Base-by-base conservation (phyloP, 768 basidiomycete species). In the Kwoniella bestiolae region DNA sequence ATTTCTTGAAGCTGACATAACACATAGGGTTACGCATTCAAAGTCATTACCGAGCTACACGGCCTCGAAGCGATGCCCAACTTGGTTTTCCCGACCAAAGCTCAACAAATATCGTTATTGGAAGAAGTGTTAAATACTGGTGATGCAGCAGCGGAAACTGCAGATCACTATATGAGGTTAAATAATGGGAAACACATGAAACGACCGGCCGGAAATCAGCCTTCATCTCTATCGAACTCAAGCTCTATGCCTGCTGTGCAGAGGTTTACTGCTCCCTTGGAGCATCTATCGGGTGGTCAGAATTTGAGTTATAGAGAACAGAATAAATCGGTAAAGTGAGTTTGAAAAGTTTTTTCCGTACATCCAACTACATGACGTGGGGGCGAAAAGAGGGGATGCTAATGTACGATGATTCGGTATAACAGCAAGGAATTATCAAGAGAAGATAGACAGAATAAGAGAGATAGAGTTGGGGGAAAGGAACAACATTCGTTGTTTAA, bases 11-110 rank as follows among this genome's bases (percentile, higher is more conserved):
- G 31, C 60, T 59, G 51, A 65, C 53, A 58, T 49, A 56, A 9
- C 18, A 5, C 14, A 3, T 57, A 76, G 73, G 95, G 96, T 2
- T 99, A 99, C 82, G 91, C 95, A 5, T 99, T 99, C 87, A 98
- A 98, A 82, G 95, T 99, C 58, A 98, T 99, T 82, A 98, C 96
- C 2, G 91, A 94, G 73, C 87, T 99, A 18, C 94, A 98, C 68
- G 96, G 96, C 8, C 84, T 98, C 28, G 90, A 95, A 63, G 84
- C 86, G 46, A 85, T 94, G 69, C 88, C 90, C 3, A 90, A 93
- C 75, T 85, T 98, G 57, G 96, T 97, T 55, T 99, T 95, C 84
- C 88, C 87, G 75, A 92, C 91, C 44, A 86, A 87, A 75, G 89
- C 92, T 73, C 91, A 96, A 76, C 95, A 98, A 83, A 95, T 98